phyloP scores from a whole-genome alignment of 768 basidiomycete genomes.

The Pleurotus tuoliensis region DNA sequence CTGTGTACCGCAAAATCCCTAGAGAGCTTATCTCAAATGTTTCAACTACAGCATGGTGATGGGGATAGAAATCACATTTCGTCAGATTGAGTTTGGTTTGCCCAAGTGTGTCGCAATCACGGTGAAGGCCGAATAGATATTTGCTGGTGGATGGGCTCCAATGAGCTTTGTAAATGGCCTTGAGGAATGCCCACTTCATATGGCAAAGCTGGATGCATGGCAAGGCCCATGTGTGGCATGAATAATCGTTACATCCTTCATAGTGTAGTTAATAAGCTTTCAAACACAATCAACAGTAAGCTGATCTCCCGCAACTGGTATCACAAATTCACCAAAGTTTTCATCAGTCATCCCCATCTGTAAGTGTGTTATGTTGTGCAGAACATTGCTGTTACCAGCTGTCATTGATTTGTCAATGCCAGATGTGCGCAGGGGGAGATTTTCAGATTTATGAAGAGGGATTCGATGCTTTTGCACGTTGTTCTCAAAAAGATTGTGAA shows the following conservation, averaged over 20 bases:
- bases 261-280: constrained; percentile 10
- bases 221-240: constrained; percentile 14
- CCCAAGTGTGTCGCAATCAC: background rate
- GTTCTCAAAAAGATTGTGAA: background rate
- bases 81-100: constrained; percentile 11
- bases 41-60: constrained; percentile 14
- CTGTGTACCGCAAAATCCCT: constrained; percentile 9
- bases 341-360: constrained; percentile 9
- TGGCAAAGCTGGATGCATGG: constrained; percentile 18
- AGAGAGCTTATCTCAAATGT: constrained; percentile 9
- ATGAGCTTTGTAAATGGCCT: constrained; percentile 13
- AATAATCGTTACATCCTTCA: constrained; percentile 7
- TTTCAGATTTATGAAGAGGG: constrained; percentile 10
- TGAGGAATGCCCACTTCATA: constrained; percentile 15
- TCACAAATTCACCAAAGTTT: constrained; percentile 6
- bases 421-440: constrained; percentile 7
- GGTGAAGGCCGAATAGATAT: constrained; percentile 10
- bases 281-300: constrained; percentile 13
- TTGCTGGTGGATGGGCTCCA: constrained; percentile 3
- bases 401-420: constrained; percentile 15
- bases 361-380: constrained; percentile 8
- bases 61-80: constrained; percentile 16
- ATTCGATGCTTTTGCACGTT: constrained; percentile 10
- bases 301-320: constrained; percentile 17
- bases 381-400: constrained; percentile 2